These are phyloP conservation scores for Globisporangium acanthophoron DNA, from an alignment of 352 stramenopile species.

Conservation along the genomic window DNA sequence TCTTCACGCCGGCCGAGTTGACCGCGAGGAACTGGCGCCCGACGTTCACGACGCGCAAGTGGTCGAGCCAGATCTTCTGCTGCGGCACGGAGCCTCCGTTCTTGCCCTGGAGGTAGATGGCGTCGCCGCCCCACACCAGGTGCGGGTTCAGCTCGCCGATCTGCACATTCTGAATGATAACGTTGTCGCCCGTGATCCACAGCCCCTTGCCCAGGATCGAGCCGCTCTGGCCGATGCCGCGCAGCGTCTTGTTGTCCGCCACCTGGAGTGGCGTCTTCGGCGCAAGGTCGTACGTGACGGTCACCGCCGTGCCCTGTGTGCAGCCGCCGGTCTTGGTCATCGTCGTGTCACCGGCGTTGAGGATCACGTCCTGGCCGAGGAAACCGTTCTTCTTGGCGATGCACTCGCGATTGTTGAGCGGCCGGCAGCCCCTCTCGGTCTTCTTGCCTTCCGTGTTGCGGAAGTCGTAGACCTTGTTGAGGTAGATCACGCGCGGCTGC, in stretches of 20 bases:
- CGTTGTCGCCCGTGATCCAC: constrained; percentile 28
- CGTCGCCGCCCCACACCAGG: constrained; percentile 16
- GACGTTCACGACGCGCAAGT: constrained; percentile 33
- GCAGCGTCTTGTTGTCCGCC: constrained; percentile 36
- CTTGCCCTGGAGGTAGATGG: constrained; percentile 12
- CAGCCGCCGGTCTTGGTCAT: constrained; percentile 37
- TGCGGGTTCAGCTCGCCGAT: constrained; percentile 51
- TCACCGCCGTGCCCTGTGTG: constrained; percentile 14
- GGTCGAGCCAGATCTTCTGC: constrained; percentile 37
- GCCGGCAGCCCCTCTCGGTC: constrained; percentile 41
- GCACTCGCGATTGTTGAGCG: constrained; percentile 32
- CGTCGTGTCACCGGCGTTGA: constrained; percentile 1
- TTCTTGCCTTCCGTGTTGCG: constrained; percentile 32
- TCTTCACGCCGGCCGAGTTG: constrained; percentile 24
- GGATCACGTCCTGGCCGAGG: constrained; percentile 38
- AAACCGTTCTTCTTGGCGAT: constrained; percentile 48
- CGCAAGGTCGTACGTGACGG: constrained; percentile 35
- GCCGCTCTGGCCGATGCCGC: constrained; percentile 26
- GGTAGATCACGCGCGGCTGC: constrained; percentile 38
- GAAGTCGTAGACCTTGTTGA: constrained; percentile 47
- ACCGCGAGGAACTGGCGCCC: constrained; percentile 38
- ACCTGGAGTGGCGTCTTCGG: constrained; percentile 24
- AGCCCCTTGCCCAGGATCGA: constrained; percentile 41
- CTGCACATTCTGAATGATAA: constrained; percentile 54
- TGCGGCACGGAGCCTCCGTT: constrained; percentile 6